Evolutionary conservation across 2,329 filamentous ascomycete genomes (phyloP).

Genomic region (Lachnellula occidentalis): DNA sequence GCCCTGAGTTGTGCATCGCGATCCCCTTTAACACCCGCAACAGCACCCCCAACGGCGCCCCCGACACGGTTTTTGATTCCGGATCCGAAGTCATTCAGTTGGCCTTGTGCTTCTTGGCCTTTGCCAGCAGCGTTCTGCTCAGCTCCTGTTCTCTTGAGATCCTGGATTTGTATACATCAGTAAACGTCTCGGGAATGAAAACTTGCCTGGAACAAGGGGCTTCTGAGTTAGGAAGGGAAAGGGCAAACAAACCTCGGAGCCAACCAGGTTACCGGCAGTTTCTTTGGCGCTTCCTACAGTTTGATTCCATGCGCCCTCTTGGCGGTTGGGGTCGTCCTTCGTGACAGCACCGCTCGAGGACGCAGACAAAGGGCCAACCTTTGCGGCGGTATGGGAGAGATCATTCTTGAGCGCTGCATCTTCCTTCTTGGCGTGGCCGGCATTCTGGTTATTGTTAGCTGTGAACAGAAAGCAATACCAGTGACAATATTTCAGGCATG

Average conservation of each 20-base stretch:
- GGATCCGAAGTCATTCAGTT: constrained; percentile 66
- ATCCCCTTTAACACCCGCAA: constrained; percentile 71
- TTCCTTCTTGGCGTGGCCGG: constrained; percentile 49
- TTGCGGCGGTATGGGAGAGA: constrained; percentile 68
- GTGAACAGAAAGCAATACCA: too few relatives aligned
- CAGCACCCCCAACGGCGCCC: constrained; percentile 65
- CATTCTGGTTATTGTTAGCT: constrained; percentile 7
- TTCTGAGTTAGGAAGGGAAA: neutral
- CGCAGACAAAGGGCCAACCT: constrained; percentile 66
- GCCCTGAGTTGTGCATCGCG: constrained; percentile 57
- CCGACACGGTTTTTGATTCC: constrained; percentile 63
- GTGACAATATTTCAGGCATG: too few relatives aligned
- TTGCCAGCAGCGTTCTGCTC: constrained; percentile 78
- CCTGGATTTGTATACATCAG: constrained; percentile 33
- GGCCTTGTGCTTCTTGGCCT: constrained; percentile 75
- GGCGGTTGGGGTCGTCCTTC: constrained; percentile 67
- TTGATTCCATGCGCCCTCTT: constrained; percentile 76
- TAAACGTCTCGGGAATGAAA: neutral
- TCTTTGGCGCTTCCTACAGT: constrained; percentile 85
- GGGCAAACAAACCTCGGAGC: constrained; percentile 53
- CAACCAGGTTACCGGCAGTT: constrained; percentile 66
- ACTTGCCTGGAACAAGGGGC: neutral
- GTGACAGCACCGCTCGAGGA: constrained; percentile 65
- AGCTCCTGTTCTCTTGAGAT: constrained; percentile 66
- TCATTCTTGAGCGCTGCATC: constrained; percentile 63